Conservation (phyloP, 805 yeast genomes). For the Candida gorgasii region DNA sequence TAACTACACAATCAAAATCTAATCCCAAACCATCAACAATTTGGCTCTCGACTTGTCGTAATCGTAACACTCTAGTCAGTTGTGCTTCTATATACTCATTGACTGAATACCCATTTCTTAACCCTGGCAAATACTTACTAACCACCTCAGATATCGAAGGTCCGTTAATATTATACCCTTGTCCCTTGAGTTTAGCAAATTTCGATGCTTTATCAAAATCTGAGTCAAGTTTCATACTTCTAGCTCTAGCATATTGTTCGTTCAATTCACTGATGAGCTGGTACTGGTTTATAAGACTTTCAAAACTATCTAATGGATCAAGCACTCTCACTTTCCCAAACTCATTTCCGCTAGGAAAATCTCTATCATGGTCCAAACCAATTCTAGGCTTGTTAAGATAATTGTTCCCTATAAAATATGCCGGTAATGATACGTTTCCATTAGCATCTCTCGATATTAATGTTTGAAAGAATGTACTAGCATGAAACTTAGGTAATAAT, state of each 20-base stretch:
- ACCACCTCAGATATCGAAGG: conserved; percentile 23
- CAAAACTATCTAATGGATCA: conserved; percentile 24
- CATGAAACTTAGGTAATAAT: conserved; percentile 36
- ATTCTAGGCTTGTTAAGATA: conserved; percentile 20
- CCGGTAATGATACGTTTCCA: conserved; percentile 37
- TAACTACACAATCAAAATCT: conserved; percentile 43
- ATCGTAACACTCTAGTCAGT: conserved; percentile 24
- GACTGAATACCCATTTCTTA: background rate
- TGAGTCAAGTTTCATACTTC: conserved; percentile 1
- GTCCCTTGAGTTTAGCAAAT: conserved; percentile 29
- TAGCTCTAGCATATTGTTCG: background rate
- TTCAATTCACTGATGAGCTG: conserved; percentile 36
- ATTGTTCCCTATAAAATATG: conserved; percentile 33
- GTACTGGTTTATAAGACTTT: conserved; percentile 35
- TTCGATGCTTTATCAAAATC: conserved; percentile 10
- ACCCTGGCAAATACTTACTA: conserved; percentile 6
- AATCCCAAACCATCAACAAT: conserved; percentile 6
- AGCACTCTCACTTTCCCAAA: conserved; percentile 30
- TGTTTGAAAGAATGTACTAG: conserved; percentile 37
- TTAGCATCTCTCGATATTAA: conserved; percentile 34
- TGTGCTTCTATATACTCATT: conserved; percentile 17
- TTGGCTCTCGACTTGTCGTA: conserved; percentile 21
- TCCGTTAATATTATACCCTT: conserved; percentile 38
- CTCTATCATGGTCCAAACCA: conserved; percentile 10
- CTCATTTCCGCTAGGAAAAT: conserved; percentile 28